Conservation (phyloP, 805 yeast species). For the Saturnispora diversa region DNA sequence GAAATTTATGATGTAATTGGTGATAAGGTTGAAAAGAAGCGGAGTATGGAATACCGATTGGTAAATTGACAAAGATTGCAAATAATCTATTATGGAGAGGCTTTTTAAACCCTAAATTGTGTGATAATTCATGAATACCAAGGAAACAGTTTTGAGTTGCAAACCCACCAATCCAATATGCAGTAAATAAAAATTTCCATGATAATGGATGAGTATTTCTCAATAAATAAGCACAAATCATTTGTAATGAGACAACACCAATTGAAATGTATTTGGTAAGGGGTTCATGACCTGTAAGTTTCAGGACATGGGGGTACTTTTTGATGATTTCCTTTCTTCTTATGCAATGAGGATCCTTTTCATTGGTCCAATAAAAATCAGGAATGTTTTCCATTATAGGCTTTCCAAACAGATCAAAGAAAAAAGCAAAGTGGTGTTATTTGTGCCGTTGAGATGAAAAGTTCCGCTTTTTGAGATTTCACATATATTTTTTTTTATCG, state of each 20-base stretch:
- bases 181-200: conserved; percentile 49
- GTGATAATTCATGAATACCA: conserved; percentile 84
- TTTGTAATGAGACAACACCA: conserved; percentile 61
- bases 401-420: too few relatives aligned
- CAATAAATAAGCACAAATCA: conserved; percentile 53
- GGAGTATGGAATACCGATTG: conserved; percentile 84
- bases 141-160: conserved; percentile 75
- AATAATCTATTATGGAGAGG: conserved; percentile 73
- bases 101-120: conserved; percentile 72
- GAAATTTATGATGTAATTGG: conserved; percentile 81
- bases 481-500: too few relatives aligned
- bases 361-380: conserved; percentile 80
- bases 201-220: conserved; percentile 46
- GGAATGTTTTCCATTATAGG: conserved; percentile 16
- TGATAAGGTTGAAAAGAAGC: conserved; percentile 89
- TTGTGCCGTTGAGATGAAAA: background rate
- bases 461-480: too few relatives aligned
- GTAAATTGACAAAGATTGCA: conserved; percentile 69
- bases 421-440: conserved; percentile 1
- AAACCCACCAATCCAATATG: conserved; percentile 81
- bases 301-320: conserved; percentile 71
- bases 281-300: conserved; percentile 81
- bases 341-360: conserved; percentile 69
- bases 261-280: conserved; percentile 67
- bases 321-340: conserved; percentile 67